Evolutionary conservation across 2,329 filamentous ascomycete genomes (phyloP).

Genomic region (Hymenoscyphus salicellus): DNA sequence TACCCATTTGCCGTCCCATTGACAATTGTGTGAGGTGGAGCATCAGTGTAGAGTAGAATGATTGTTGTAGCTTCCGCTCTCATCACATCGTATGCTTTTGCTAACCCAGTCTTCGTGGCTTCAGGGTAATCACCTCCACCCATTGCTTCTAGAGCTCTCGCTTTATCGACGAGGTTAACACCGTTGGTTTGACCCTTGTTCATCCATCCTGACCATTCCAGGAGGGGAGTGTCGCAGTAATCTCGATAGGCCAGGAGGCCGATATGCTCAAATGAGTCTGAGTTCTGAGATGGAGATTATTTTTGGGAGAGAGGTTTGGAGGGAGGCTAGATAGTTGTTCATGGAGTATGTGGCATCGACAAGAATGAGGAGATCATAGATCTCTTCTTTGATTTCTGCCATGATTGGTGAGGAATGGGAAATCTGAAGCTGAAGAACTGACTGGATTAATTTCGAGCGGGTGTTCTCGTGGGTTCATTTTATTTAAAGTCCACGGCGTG

Average conservation of each 20-base stretch:
- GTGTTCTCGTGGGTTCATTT: too few relatives aligned
- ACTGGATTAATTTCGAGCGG: too few relatives aligned
- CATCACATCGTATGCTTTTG: constrained; percentile 23
- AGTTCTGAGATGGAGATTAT: constrained; percentile 6
- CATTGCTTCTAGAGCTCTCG: not conserved
- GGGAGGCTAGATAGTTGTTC: constrained; percentile 1
- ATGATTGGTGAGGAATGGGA: too few relatives aligned
- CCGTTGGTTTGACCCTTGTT: not conserved
- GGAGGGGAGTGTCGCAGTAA: constrained; percentile 1
- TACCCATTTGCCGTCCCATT: constrained; percentile 16
- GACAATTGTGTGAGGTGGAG: constrained; percentile 18
- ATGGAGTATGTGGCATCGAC: constrained; percentile 9
- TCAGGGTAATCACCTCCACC: constrained; percentile 21
- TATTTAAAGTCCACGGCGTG: too few relatives aligned
- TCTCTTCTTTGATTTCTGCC: too few relatives aligned
- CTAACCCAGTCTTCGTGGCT: constrained; percentile 24
- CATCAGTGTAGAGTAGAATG: constrained; percentile 22
- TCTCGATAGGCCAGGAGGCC: constrained; percentile 7
- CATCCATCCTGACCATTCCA: constrained; percentile 11
- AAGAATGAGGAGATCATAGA: constrained; percentile 9
- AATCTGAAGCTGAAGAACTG: too few relatives aligned
- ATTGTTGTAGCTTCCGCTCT: constrained; percentile 21
- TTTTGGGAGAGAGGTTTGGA: constrained; percentile 12
- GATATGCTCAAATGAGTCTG: constrained; percentile 4
- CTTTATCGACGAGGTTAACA: not conserved